These are phyloP conservation scores for Ceratobasidium sp. DNA, from an alignment of 1,284 basidiomycete genomes.

Conservation along the genomic window DNA sequence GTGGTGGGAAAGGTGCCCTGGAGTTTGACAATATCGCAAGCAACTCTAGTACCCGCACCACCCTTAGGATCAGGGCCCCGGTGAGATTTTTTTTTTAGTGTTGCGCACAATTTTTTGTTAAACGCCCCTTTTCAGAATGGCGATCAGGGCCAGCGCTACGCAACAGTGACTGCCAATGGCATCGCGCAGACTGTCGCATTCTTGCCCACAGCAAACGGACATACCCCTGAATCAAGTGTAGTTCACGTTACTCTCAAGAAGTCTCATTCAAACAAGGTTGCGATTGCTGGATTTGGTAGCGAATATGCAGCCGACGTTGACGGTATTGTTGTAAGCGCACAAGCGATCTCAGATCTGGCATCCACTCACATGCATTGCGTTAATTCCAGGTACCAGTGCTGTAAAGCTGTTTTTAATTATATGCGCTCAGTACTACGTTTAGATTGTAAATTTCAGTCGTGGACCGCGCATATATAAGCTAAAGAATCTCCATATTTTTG, in stretches of 20 bases:
- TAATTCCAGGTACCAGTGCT: neutral
- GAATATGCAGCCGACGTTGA: constrained; percentile 47
- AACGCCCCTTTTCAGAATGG: constrained; percentile 40
- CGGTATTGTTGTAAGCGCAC: constrained; percentile 46
- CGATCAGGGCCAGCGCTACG: constrained; percentile 46
- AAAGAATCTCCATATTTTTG: too few relatives aligned
- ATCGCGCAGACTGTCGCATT: constrained; percentile 47
- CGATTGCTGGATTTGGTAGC: constrained; percentile 28
- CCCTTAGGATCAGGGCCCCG: constrained; percentile 47
- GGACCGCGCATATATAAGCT: too few relatives aligned
- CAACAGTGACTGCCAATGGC: constrained; percentile 47
- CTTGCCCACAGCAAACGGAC: constrained; percentile 45
- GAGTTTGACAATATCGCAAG: constrained; percentile 44
- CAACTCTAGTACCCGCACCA: constrained; percentile 45
- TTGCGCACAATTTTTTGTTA: neutral
- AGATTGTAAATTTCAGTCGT: too few relatives aligned
- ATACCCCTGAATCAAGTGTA: constrained; percentile 47
- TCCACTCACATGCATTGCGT: neutral
- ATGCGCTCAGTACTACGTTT: too few relatives aligned
- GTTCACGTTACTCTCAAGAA: constrained; percentile 47
- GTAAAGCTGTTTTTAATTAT: neutral
- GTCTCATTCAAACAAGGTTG: constrained; percentile 46
- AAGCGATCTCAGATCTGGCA: neutral
- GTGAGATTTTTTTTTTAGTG: neutral
- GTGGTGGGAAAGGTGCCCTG: constrained; percentile 33